These are phyloP conservation scores for Debaryomyces robertsiae DNA, from an alignment of 1,139 yeast genomes.

Conservation along the genomic window DNA sequence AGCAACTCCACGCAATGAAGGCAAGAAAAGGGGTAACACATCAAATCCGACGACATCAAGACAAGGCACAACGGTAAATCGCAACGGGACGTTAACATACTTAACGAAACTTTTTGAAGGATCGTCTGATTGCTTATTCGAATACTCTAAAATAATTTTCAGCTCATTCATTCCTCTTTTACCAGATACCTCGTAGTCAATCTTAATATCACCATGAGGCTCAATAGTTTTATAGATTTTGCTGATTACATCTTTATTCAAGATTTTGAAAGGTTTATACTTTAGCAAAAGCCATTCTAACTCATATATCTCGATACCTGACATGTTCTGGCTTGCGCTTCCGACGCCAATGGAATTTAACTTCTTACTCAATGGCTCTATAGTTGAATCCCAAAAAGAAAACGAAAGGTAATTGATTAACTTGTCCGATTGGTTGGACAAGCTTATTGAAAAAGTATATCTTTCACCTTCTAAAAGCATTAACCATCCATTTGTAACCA, in stretches of 20 bases:
- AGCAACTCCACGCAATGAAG: constrained; percentile 13
- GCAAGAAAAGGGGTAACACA: constrained; percentile 52
- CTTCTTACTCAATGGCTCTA: constrained; percentile 57
- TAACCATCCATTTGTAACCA: constrained; percentile 65
- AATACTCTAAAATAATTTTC: constrained; percentile 67
- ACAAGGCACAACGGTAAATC: constrained; percentile 68
- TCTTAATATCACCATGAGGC: constrained; percentile 34
- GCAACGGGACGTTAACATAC: constrained; percentile 62
- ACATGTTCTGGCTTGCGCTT: constrained; percentile 37
- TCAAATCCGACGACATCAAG: constrained; percentile 78
- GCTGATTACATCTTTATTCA: constrained; percentile 41
- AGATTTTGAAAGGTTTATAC: constrained; percentile 56
- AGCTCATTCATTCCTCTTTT: constrained; percentile 75
- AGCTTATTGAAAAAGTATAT: constrained; percentile 48
- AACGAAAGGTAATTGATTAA: constrained; percentile 60
- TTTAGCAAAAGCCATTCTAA: constrained; percentile 67
- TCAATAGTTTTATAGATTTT: constrained; percentile 36
- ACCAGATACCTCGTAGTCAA: constrained; percentile 67
- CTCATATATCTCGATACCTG: constrained; percentile 70
- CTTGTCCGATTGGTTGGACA: constrained; percentile 61
- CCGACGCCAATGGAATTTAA: constrained; percentile 19
- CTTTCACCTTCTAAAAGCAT: constrained; percentile 84
- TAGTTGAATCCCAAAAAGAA: constrained; percentile 73
- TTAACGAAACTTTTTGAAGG: constrained; percentile 47
- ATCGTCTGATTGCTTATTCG: constrained; percentile 39